These are phyloP conservation scores for Globisporangium splendens DNA, from an alignment of 352 stramenopile genomes.

Conservation along the genomic window DNA sequence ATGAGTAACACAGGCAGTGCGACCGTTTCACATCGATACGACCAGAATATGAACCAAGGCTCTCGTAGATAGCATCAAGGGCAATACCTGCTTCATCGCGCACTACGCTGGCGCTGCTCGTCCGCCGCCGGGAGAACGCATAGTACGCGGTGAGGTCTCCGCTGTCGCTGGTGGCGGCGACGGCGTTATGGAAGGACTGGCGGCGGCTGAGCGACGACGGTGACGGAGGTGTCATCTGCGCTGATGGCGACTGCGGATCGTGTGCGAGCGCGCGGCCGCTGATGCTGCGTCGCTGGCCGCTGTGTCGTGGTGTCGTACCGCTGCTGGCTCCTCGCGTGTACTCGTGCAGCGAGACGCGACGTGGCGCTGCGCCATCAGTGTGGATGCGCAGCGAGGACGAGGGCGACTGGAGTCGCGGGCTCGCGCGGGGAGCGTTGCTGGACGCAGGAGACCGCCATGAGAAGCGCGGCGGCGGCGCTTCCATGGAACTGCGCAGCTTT, in stretches of 20 bases:
- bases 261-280: neutral
- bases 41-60: neutral
- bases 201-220: neutral
- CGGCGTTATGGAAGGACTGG: constrained; percentile 13
- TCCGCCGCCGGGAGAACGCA: constrained; percentile 48
- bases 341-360: constrained; percentile 12
- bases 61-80: too few relatives aligned
- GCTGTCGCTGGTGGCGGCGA: constrained; percentile 19
- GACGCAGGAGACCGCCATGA: too few relatives aligned
- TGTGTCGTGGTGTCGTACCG: neutral
- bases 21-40: neutral
- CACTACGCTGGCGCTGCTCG: constrained; percentile 35
- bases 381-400: too few relatives aligned
- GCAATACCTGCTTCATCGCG: constrained; percentile 34
- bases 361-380: neutral
- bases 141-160: constrained; percentile 62
- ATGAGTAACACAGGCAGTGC: neutral
- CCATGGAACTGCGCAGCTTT: too few relatives aligned
- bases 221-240: too few relatives aligned
- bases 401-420: too few relatives aligned
- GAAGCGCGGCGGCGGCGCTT: too few relatives aligned
- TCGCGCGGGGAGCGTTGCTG: too few relatives aligned
- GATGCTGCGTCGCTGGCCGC: neutral
- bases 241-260: too few relatives aligned
- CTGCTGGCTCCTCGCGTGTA: constrained; percentile 2